phyloP scores from a whole-genome alignment of 148 eudicot genomes.

The Camellia japonica region DNA sequence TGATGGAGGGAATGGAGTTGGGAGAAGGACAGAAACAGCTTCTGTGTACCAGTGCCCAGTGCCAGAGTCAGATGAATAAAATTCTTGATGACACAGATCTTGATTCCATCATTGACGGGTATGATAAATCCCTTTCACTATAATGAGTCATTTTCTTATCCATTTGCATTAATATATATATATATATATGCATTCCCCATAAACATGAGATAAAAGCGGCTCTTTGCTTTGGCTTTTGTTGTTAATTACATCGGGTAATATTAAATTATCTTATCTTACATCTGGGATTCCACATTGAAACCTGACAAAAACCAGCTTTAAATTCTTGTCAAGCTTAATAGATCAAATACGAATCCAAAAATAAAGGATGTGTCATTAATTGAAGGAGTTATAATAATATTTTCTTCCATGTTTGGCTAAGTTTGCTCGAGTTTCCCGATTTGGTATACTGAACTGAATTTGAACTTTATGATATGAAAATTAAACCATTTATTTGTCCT shows the following conservation, averaged over 20 bases:
- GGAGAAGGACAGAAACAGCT: slow-evolving; percentile 62
- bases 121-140: slow-evolving; percentile 21
- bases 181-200: neutral
- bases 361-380: neutral
- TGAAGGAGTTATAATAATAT: neutral
- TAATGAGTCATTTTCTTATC: neutral
- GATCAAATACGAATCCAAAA: neutral
- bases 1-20: slow-evolving; percentile 67
- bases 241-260: neutral
- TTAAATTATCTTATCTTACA: neutral
- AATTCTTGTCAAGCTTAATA: neutral
- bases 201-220: neutral
- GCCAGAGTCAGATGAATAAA: slow-evolving; percentile 84
- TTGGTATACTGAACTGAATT: neutral
- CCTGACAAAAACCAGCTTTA: neutral
- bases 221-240: neutral
- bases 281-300: neutral
- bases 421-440: neutral
- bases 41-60: slow-evolving; percentile 59
- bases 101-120: slow-evolving; percentile 88
- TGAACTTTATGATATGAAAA: neutral
- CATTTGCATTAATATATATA: neutral
- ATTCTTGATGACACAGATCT: slow-evolving; percentile 85
- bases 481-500: neutral
- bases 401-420: neutral